Base-by-base conservation (phyloP, 192 early-diverging fungal genomes). In the Linnemannia zychae region DNA sequence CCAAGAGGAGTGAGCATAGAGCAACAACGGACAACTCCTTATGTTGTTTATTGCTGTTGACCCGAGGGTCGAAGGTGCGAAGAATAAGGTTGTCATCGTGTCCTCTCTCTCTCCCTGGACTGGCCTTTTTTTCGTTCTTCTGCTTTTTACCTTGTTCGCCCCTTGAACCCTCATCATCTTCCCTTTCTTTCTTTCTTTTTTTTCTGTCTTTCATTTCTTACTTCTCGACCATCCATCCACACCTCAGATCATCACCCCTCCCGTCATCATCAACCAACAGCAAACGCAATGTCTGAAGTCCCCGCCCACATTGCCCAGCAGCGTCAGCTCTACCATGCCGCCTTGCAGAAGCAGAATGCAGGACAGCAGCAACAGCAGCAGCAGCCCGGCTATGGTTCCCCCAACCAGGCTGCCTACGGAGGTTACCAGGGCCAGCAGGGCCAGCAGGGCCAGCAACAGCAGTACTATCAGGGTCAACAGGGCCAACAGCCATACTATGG, bases 301-400 rank as follows among this genome's bases (percentile, higher is more conserved):
- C 82, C 82, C 4, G 82, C 82, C 31, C 82, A 84, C 77, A 84
- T 84, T 67, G 82, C 82, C 34, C 82, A 84, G 60, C 82, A 84
- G 72, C 82, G 77, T 53, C 82, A 78, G 72, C 77, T 79, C 24
- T 84, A 84, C 82, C 82, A 79, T 46, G 82, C 82, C 47, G 82
- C 82, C 16, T 49, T 84, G 72, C 77, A 84, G 40, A 84, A 84
- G 73, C 82, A 84, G 77, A 84, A 84, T 24, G 81, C 65, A 36
- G 81, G 81, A 20, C 75, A 76, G 52, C 80, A 80, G 38, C 80
- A 80, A 31, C 68, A 67, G 28, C 74, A 67, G n/a, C 70, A 57
- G 34, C 49, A 60, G 40, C 70, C 38, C 28, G 67, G 49, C 37
- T 77, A 77, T 20, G 46, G 37, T 24, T 60, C 74, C 2, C 74